Conservation (phyloP, 1,284 basidiomycete species). For the Malassezia restricta region DNA sequence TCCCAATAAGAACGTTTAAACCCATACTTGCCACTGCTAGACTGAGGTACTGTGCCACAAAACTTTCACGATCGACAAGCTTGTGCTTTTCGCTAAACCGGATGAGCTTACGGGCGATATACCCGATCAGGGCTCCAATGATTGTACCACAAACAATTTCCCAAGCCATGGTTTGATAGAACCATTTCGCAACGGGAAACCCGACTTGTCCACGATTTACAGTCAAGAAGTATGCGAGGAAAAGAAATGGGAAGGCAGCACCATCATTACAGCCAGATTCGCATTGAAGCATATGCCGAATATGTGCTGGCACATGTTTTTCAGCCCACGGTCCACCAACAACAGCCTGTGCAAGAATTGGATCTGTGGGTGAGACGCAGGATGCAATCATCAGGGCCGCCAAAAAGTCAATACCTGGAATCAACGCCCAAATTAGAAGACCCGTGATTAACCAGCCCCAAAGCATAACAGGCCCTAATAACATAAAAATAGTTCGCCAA, state of each 20-base stretch:
- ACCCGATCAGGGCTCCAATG: constrained; percentile 69
- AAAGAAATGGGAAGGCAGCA: constrained; percentile 84
- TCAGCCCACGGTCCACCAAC: constrained; percentile 96
- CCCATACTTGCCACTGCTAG: constrained; percentile 69
- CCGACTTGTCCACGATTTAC: constrained; percentile 58
- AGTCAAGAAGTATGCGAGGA: constrained; percentile 77
- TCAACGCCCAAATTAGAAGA: constrained; percentile 35
- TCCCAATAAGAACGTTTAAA: constrained; percentile 40
- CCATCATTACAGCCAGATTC: constrained; percentile 71
- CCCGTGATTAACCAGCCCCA: constrained; percentile 74
- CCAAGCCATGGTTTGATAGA: constrained; percentile 52
- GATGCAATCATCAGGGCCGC: constrained; percentile 67
- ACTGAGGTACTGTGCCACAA: constrained; percentile 75
- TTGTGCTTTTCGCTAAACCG: constrained; percentile 80
- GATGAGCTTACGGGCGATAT: constrained; percentile 78
- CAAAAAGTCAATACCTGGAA: constrained; percentile 30
- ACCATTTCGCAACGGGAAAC: constrained; percentile 50
- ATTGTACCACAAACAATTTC: constrained; percentile 69
- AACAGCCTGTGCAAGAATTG: constrained; percentile 55
- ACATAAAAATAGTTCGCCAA: constrained; percentile 74
- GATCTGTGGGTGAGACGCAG: constrained; percentile 91
- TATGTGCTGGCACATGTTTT: constrained; percentile 91
- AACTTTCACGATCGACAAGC: constrained; percentile 90
- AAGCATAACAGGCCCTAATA: constrained; percentile 78
- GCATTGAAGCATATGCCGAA: constrained; percentile 80